These are phyloP conservation scores for Athelia sp. DNA, from an alignment of 1,284 basidiomycete species.

Conservation along the genomic window DNA sequence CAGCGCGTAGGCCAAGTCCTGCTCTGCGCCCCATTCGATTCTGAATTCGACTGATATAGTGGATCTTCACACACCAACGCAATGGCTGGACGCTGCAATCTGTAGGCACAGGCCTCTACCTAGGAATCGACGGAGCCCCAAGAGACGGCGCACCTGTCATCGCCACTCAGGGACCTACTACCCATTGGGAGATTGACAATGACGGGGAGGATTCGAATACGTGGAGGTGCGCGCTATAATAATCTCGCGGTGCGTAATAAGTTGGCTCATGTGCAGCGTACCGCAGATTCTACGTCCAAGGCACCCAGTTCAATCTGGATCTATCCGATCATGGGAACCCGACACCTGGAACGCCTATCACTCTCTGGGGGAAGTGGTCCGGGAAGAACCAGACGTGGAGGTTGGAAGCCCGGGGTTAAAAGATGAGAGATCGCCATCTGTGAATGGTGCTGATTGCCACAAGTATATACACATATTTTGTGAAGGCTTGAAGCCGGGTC, in stretches of 20 bases:
- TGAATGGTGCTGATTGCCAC: no score
- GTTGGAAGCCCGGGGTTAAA: no score
- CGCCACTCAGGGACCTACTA: slow-evolving; percentile 23
- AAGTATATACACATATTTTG: no score
- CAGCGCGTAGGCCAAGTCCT: slow-evolving; percentile 37
- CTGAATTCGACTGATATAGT: slow-evolving; percentile 26
- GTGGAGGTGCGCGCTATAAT: slow-evolving; percentile 26
- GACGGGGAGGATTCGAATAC: slow-evolving; percentile 27
- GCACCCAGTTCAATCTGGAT: slow-evolving; percentile 17
- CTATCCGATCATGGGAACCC: slow-evolving; percentile 28
- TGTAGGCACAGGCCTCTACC: slow-evolving; percentile 30
- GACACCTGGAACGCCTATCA: slow-evolving; percentile 22
- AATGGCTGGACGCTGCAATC: slow-evolving; percentile 39
- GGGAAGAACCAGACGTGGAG: slow-evolving; percentile 29
- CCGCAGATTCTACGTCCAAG: slow-evolving; percentile 20
- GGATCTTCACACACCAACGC: slow-evolving; percentile 37
- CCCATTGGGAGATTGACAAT: slow-evolving; percentile 37
- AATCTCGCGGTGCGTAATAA: no score
- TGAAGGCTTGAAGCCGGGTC: no score
- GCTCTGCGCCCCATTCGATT: neutral
- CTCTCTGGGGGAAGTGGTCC: slow-evolving; percentile 26
- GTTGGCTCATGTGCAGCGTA: no score
- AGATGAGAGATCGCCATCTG: no score
- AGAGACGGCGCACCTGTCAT: slow-evolving; percentile 30
- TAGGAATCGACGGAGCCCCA: slow-evolving; percentile 28